A percentile compares a stretch with the other conserved stretches of the same genome.
Conservation (phyloP, 164 flowering plant species). For the Magnolia changhungtana region DNA sequence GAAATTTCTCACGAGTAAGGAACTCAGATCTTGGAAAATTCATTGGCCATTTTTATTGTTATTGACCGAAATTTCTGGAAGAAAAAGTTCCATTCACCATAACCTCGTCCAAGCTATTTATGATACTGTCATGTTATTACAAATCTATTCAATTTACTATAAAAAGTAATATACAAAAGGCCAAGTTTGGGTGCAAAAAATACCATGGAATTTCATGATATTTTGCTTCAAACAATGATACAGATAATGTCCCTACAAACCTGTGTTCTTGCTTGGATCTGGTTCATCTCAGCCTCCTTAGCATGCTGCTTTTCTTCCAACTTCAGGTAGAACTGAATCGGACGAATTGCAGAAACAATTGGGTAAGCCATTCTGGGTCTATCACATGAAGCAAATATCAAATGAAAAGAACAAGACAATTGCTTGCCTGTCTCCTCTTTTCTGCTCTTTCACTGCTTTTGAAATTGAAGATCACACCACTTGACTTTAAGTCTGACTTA, state of each 20-base stretch:
- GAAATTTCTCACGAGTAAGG: neutral
- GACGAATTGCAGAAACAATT: neutral
- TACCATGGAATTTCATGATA: too few relatives aligned
- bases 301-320: slow-evolving; percentile 59
- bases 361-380: neutral
- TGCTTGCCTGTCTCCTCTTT: slow-evolving; percentile 68
- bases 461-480: slow-evolving; percentile 32
- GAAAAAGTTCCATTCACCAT: neutral
- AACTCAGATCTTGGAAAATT: neutral
- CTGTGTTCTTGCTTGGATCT: slow-evolving; percentile 59
- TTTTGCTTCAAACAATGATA: neutral
- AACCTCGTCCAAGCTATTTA: neutral
- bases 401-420: slow-evolving; percentile 8
- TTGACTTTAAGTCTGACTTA: slow-evolving; percentile 25
- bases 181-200: too few relatives aligned
- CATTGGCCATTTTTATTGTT: neutral
- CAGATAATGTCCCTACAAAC: slow-evolving; percentile 23
- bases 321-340: slow-evolving; percentile 46
- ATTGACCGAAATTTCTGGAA: neutral
- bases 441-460: slow-evolving; percentile 62
- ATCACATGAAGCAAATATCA: neutral
- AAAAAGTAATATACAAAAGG: neutral
- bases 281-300: slow-evolving; percentile 58
- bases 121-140: neutral
- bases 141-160: neutral